Evolutionary conservation across 768 basidiomycete species (phyloP).

Genomic region (Favolaschia claudopus): DNA sequence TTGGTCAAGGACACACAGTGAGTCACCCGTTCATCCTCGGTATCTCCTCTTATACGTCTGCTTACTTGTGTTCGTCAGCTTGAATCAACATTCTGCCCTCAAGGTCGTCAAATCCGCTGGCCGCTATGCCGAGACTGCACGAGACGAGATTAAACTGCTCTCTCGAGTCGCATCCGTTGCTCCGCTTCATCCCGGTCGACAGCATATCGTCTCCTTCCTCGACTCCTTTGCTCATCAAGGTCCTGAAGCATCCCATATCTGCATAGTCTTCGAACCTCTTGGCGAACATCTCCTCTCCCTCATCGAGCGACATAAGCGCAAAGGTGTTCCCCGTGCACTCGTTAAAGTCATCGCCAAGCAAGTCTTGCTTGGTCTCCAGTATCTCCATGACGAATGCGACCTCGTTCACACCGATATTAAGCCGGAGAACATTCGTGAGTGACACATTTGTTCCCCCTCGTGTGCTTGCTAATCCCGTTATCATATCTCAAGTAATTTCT

Average conservation of each 20-base stretch:
- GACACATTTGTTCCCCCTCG: conserved; percentile 24
- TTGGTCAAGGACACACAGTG: conserved; percentile 81
- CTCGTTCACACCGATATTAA: conserved; percentile 95
- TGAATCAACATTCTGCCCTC: conserved; percentile 82
- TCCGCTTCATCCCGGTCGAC: conserved; percentile 79
- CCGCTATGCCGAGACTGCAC: conserved; percentile 95
- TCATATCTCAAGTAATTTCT: conserved; percentile 71
- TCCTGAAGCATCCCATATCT: conserved; percentile 79
- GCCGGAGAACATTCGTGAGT: conserved; percentile 94
- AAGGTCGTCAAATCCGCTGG: conserved; percentile 96
- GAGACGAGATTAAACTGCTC: conserved; percentile 94
- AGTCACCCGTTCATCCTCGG: conserved; percentile 39
- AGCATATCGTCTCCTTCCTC: conserved; percentile 87
- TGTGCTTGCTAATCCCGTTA: conserved; percentile 28
- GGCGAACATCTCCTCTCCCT: conserved; percentile 81
- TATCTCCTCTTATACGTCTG: conserved; percentile 10
- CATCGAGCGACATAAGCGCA: conserved; percentile 81
- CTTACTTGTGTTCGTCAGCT: conserved; percentile 48
- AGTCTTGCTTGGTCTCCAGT: conserved; percentile 87
- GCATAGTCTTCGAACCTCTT: conserved; percentile 90
- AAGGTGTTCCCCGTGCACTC: conserved; percentile 81
- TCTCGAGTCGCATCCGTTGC: conserved; percentile 75
- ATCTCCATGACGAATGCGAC: conserved; percentile 91
- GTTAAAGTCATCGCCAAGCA: conserved; percentile 90
- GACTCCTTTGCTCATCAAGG: conserved; percentile 87